Evolutionary conservation across 129 eudicot species (phyloP), one percentile per base, ranked within the genome.

Genomic region (Pulicaria dysenterica): DNA sequence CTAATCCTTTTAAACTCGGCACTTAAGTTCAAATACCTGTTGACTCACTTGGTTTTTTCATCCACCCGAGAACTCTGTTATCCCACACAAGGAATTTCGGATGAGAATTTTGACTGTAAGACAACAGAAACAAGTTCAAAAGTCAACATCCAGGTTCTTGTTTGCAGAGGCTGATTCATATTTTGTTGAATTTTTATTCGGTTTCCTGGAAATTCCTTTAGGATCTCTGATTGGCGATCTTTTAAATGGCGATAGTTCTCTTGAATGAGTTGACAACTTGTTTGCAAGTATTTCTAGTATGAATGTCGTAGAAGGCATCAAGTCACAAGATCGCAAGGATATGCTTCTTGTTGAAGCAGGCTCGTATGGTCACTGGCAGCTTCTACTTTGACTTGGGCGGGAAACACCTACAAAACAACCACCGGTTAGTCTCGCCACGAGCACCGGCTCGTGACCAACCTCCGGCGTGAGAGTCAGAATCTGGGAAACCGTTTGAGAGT

Each of bases 151-250:
- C 4, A 79, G 68, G 73, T 61, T 79, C 0, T 19, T 85, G 60
- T 72, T 65, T 72, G 80, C 72, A 8, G 64, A 70, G 42, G 86
- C 80, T 0, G 64, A 41, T 43, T 73, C 73, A 16, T 82, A 80
- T 51, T 77, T 84, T 39, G 58, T 59, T 5, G 82, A 83, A 9
- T 80, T 79, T 36, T 69, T 79, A 8, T 80, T 80, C 5, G 65
- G 76, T 19, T 41, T 76, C 58, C 57, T 80, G 4, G 66, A 60
- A 2, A 72, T 84, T 13, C 71, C 82, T 0, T 47, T 84, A 17
- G 82, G 74, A 37, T 45, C 66, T 1, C 38, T 84, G 8, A 45
- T 64, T 4, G 17, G 41, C n/a, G 44, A 14, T 6, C 19, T 64
- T 39, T 42, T 44, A 40, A 16, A 43, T 4, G 54, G 75, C 2